Evolutionary conservation across 768 basidiomycete species (phyloP), one percentile per base, ranked within the genome.

Genomic region (Lactarius deliciosus): DNA sequence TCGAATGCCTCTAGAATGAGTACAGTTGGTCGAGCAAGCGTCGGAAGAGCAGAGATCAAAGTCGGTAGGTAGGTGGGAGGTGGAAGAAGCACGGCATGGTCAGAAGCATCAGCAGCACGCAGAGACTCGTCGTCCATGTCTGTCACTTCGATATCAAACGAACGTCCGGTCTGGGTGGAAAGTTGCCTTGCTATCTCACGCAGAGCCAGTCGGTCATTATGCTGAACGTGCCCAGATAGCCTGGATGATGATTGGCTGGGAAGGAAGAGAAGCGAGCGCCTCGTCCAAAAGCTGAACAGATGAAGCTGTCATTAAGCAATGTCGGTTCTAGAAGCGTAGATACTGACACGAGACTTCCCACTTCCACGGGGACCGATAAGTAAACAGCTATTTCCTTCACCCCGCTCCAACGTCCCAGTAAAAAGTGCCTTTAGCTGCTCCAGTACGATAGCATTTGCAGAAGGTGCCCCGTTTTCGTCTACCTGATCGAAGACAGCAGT

Each of bases 321-420:
- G 57, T 30, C 60, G 34, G 8, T 3, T 56, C 65, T 60, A 57
- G 65, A 64, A 43, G 20, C 41, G 58, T 28, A n/a, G 15, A 60
- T 20, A 38, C 54, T 75, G 85, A 72, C 75, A 93, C 92, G 66
- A 1, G 91, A 89, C 78, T 98, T 97, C 22, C 95, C 96, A 68
- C 89, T 90, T 18, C 93, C 92, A 66, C 88, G 81, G 1, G 93
- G 89, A 22, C 96, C 96, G 54, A 94, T 80, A 3, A 98, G 74
- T 63, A 97, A 81, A 73, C 95, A 97, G 65, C 94, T 96, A 69
- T 98, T 98, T 3, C 96, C 95, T 79, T 98, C 96, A 11, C 89
- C 90, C 34, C 94, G 84, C 25, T 78, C 78, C 5, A 91, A 81
- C 1, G 92, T 93, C 13, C 94, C 95, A 25, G 77, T 74, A 5